A percentile compares a stretch with the other conserved stretches of the same genome.
These are phyloP conservation scores for Penicillium sclerotiorum DNA, from an alignment of 2,329 filamentous ascomycete species.

Conservation along the genomic window DNA sequence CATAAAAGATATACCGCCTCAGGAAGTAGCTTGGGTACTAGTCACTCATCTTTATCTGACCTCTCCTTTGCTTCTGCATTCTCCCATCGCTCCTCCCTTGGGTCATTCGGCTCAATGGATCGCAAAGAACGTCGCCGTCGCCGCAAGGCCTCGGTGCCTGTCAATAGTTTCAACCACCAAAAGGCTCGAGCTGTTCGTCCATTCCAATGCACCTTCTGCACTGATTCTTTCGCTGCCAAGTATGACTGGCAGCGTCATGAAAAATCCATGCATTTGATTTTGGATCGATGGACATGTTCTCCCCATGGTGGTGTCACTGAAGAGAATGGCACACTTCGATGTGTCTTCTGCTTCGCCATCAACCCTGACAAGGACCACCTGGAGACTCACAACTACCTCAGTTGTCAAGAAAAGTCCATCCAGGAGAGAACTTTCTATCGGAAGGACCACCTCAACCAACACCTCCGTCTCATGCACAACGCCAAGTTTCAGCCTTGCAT, in stretches of 20 bases:
- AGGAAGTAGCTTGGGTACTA: conserved; percentile 57
- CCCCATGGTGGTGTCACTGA: conserved; percentile 58
- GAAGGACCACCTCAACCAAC: conserved; percentile 65
- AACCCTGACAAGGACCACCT: conserved; percentile 60
- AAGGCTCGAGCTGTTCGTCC: conserved; percentile 50
- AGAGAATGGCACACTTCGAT: conserved; percentile 54
- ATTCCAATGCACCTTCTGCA: conserved; percentile 62
- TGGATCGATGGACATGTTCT: conserved; percentile 64
- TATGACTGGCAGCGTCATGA: conserved; percentile 64
- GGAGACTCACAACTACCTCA: conserved; percentile 61
- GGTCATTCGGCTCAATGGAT: conserved; percentile 60
- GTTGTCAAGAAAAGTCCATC: conserved; percentile 62
- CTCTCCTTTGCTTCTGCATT: conserved; percentile 59
- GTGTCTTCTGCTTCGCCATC: conserved; percentile 60
- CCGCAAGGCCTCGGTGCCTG: conserved; percentile 50
- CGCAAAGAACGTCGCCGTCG: conserved; percentile 62
- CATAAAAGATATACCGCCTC: conserved; percentile 56
- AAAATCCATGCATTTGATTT: conserved; percentile 58
- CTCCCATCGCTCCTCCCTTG: conserved; percentile 58
- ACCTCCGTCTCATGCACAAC: conserved; percentile 62
- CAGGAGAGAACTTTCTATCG: conserved; percentile 64
- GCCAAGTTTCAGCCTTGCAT: conserved; percentile 58
- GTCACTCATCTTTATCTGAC: conserved; percentile 56
- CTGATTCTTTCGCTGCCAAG: conserved; percentile 59
- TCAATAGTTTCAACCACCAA: conserved; percentile 42